phyloP scores from a whole-genome alignment of 441 rosid species.

The Euphorbia celastroides region DNA sequence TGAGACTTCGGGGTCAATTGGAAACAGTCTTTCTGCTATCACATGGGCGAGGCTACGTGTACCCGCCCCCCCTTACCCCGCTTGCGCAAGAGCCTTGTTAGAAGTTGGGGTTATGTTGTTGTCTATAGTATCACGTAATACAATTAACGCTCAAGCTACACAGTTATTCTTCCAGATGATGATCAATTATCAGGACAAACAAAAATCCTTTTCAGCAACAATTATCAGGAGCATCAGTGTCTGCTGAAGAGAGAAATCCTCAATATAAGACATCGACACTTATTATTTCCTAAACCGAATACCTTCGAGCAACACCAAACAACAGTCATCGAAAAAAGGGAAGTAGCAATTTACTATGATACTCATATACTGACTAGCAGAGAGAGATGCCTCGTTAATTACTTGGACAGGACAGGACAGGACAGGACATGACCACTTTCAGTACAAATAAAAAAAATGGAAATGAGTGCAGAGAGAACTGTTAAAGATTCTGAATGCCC shows the following conservation, averaged over 20 bases:
- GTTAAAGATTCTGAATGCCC: not conserved
- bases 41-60: too few relatives aligned
- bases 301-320: not conserved
- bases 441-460: not conserved
- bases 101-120: too few relatives aligned
- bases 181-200: not conserved
- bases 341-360: not conserved
- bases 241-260: not conserved
- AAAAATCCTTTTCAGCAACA: not conserved
- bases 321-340: not conserved
- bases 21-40: too few relatives aligned
- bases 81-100: too few relatives aligned
- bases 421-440: not conserved
- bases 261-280: not conserved
- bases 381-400: not conserved
- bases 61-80: too few relatives aligned
- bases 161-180: not conserved
- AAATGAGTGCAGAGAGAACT: not conserved
- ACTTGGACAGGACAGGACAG: not conserved
- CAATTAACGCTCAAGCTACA: not conserved
- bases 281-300: not conserved
- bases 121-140: not conserved
- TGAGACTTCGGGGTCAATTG: too few relatives aligned
- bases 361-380: not conserved
- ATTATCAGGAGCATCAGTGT: not conserved